phyloP scores from a whole-genome alignment of 352 stramenopile genomes.

The Pythium rhizo-oryzae region DNA sequence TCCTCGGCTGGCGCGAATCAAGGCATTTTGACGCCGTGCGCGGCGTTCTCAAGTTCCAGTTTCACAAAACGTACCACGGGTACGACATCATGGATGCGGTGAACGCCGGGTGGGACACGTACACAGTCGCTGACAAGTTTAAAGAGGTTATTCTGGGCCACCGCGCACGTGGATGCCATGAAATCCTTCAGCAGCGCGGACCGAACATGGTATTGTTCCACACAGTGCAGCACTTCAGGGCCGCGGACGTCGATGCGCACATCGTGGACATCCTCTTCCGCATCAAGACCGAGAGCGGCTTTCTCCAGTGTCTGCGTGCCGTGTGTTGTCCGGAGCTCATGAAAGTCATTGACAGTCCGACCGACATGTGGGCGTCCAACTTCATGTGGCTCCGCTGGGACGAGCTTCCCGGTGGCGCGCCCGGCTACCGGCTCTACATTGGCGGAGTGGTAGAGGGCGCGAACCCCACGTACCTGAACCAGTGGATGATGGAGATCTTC shows the following conservation, averaged over 20 bases:
- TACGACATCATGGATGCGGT: no score
- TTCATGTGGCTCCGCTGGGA: constrained; percentile 15
- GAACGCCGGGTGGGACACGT: no score
- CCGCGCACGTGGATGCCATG: not conserved
- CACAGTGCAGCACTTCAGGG: not conserved
- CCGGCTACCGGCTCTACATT: no score
- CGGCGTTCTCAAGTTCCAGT: not conserved
- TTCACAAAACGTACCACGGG: no score
- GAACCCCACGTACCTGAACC: not conserved
- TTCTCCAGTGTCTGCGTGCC: not conserved
- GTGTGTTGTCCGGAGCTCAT: not conserved
- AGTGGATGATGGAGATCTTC: not conserved
- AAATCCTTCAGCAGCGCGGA: not conserved
- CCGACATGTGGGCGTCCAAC: constrained; percentile 10
- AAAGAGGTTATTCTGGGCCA: not conserved
- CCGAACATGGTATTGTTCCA: constrained; percentile 1
- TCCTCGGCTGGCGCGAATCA: constrained; percentile 10
- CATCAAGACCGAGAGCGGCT: constrained; percentile 11
- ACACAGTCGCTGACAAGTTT: no score
- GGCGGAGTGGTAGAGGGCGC: no score
- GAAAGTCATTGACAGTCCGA: not conserved
- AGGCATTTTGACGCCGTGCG: not conserved
- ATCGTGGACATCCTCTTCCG: constrained; percentile 5
- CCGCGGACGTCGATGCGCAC: not conserved
- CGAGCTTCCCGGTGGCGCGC: no score